Conservation (phyloP, 2,329 filamentous ascomycete genomes). For the Cladosporium sp. region DNA sequence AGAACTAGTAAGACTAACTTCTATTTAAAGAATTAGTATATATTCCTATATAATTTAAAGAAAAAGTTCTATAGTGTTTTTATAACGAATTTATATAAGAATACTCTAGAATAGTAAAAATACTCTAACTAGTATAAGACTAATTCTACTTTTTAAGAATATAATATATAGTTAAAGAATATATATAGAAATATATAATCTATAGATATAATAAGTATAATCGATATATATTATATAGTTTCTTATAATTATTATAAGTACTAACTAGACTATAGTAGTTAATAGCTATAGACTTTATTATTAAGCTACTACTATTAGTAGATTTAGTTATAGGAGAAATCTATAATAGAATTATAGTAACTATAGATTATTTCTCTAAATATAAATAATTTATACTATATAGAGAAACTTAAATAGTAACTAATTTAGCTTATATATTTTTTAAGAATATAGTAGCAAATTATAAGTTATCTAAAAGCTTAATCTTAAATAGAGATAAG, state of each 20-base stretch:
- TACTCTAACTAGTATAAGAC: fast-evolving
- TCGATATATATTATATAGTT: not conserved
- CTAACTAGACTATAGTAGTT: not conserved
- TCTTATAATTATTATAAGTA: not conserved
- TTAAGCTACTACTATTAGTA: not conserved
- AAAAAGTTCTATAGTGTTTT: not conserved
- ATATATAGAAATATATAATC: not conserved
- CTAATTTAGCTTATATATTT: not conserved
- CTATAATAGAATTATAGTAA: not conserved
- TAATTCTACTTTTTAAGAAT: not conserved
- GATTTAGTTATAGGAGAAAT: not conserved
- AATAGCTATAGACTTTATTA: not conserved
- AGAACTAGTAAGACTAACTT: too few species aligned
- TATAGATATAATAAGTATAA: not conserved
- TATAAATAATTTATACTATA: not conserved
- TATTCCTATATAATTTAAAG: not conserved
- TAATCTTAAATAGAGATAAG: not conserved
- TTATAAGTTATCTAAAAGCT: not conserved
- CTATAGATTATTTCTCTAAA: not conserved
- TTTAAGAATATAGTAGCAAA: not conserved
- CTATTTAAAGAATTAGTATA: not conserved
- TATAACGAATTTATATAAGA: not conserved
- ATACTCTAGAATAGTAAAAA: not conserved
- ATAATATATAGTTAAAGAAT: not conserved
- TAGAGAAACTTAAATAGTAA: not conserved